A percentile compares a stretch with the other conserved stretches of the same genome.
Evolutionary conservation across 768 basidiomycete species (phyloP).

Genomic region (Lactifluus volemus): DNA sequence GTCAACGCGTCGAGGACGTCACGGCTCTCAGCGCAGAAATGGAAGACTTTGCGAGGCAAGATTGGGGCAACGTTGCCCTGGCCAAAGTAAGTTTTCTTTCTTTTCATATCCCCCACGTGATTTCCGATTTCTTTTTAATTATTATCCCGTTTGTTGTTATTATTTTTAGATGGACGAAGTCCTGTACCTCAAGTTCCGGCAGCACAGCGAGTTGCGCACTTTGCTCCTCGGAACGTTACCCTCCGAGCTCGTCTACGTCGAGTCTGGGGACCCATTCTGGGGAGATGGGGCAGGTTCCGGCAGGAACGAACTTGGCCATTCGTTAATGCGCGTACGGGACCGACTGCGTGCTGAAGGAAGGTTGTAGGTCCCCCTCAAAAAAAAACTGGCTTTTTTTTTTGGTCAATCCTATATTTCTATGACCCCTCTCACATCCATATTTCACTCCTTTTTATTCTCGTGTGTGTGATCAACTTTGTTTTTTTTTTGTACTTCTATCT

Average conservation of each 20-base stretch:
- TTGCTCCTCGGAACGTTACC: slow-evolving; percentile 48
- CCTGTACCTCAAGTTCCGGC: slow-evolving; percentile 57
- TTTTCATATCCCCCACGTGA: neutral
- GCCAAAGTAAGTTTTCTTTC: slow-evolving; percentile 35
- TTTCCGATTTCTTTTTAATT: neutral
- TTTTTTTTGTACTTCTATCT: neutral
- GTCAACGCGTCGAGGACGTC: slow-evolving; percentile 33
- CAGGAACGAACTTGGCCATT: slow-evolving; percentile 54
- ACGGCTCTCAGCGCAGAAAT: slow-evolving; percentile 27
- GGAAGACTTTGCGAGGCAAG: slow-evolving; percentile 33
- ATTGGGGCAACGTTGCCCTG: slow-evolving; percentile 50
- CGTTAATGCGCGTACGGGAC: slow-evolving; percentile 48
- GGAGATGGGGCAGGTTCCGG: slow-evolving; percentile 51
- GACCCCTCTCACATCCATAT: neutral
- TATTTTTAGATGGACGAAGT: slow-evolving; percentile 56
- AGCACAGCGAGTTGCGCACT: slow-evolving; percentile 51
- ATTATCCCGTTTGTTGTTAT: neutral
- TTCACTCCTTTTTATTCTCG: neutral
- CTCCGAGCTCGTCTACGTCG: slow-evolving; percentile 38
- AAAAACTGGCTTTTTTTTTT: too few species aligned
- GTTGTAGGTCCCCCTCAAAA: neutral
- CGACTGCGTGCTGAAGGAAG: slow-evolving; percentile 29
- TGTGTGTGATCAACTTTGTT: neutral
- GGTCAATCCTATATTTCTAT: neutral
- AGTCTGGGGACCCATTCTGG: slow-evolving; percentile 55